Evolutionary conservation across 179 eudicot genomes (phyloP).

Genomic region (Silene coronaria): DNA sequence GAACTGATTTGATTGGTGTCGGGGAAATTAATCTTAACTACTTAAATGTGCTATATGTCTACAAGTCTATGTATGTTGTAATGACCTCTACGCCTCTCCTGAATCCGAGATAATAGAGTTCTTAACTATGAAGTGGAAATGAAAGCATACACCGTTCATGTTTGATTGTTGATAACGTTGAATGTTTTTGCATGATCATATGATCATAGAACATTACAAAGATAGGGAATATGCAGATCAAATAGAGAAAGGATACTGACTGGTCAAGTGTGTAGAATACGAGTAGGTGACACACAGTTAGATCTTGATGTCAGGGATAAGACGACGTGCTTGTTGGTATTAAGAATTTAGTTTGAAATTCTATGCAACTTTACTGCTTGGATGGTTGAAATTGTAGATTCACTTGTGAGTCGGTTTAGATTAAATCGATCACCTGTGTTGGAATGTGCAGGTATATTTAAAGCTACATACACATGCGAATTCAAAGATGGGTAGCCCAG

Average conservation of each 20-base stretch:
- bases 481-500: constrained; percentile 66
- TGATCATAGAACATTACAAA: background rate
- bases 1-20: background rate
- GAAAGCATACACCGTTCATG: background rate
- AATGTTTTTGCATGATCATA: too few relatives aligned
- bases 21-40: background rate
- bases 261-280: too few relatives aligned
- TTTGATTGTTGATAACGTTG: background rate
- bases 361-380: background rate
- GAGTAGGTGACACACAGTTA: too few relatives aligned
- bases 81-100: background rate
- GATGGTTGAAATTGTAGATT: background rate
- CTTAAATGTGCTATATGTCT: background rate
- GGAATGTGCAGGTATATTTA: constrained; percentile 61
- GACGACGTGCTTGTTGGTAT: background rate
- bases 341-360: too few relatives aligned
- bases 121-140: background rate
- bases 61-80: background rate
- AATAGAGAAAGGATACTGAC: background rate
- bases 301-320: background rate
- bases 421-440: constrained; percentile 13
- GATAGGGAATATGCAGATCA: background rate
- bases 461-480: constrained; percentile 75
- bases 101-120: background rate
- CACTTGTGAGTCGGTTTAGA: background rate